These are phyloP conservation scores for Saccharomycodes ludwigii DNA, from an alignment of 805 yeast genomes.

Conservation along the genomic window DNA sequence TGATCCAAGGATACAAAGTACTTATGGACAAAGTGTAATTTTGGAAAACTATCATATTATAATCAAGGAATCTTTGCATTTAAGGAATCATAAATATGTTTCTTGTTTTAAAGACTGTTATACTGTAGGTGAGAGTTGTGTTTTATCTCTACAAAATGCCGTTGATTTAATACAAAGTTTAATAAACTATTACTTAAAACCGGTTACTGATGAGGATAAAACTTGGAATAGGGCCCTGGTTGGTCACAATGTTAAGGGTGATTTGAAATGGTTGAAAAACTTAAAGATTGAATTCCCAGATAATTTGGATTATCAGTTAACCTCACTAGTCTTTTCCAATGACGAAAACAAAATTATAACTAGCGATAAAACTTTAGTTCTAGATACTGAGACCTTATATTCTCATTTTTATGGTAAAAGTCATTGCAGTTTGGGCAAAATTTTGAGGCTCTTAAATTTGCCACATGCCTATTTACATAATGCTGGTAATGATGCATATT, in stretches of 20 bases:
- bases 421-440: slow-evolving; percentile 33
- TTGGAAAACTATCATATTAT: slow-evolving; percentile 32
- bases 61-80: slow-evolving; percentile 30
- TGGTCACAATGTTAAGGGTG: slow-evolving; percentile 50
- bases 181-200: slow-evolving; percentile 30
- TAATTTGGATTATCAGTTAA: slow-evolving; percentile 6
- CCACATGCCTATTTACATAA: slow-evolving; percentile 55
- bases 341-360: not conserved
- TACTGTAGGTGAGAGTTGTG: slow-evolving; percentile 36
- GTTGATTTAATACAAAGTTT: slow-evolving; percentile 29
- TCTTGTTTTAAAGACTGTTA: slow-evolving; percentile 40
- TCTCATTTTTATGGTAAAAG: slow-evolving; percentile 27
- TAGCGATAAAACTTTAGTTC: slow-evolving; percentile 2
- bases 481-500: slow-evolving; percentile 63
- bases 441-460: slow-evolving; percentile 33
- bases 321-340: slow-evolving; percentile 5
- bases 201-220: slow-evolving; percentile 16
- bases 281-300: slow-evolving; percentile 37
- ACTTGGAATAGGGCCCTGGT: slow-evolving; percentile 30
- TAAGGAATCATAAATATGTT: slow-evolving; percentile 41
- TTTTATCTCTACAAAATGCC: slow-evolving; percentile 28
- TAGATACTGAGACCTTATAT: slow-evolving; percentile 42
- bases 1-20: slow-evolving; percentile 37
- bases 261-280: slow-evolving; percentile 35
- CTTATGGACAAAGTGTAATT: slow-evolving; percentile 26